Evolutionary conservation across 345 rosid genomes (phyloP).

Genomic region (Syzygium oleosum): DNA sequence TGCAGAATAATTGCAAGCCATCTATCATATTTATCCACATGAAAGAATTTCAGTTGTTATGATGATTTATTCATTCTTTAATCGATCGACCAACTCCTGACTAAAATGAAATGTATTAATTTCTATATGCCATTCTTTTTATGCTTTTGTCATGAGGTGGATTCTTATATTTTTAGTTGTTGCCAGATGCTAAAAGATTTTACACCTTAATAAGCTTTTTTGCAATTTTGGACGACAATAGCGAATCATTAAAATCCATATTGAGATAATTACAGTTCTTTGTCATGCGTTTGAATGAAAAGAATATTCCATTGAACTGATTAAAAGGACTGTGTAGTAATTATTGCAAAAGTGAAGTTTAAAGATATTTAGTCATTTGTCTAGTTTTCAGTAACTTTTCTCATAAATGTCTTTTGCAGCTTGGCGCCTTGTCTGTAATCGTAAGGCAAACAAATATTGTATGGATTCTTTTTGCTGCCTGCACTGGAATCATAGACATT

Average conservation of each 20-base stretch:
- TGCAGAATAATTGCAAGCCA: background rate
- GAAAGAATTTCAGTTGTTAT: background rate
- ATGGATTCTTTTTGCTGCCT: slow-evolving; percentile 88
- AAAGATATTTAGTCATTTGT: background rate
- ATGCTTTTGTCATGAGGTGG: background rate
- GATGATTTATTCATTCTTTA: background rate
- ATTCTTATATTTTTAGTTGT: background rate
- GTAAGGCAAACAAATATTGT: slow-evolving; percentile 79
- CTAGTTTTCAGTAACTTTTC: background rate
- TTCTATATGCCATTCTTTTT: background rate
- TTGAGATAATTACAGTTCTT: background rate
- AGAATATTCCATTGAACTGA: background rate
- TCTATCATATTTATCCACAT: background rate
- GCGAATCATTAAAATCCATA: background rate
- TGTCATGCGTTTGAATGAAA: background rate
- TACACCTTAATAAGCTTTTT: background rate
- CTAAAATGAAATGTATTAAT: background rate
- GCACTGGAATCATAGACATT: slow-evolving; percentile 58
- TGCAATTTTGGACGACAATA: background rate
- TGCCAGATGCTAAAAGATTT: background rate
- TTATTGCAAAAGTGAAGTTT: background rate
- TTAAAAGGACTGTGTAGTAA: background rate
- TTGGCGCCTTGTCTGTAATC: slow-evolving; percentile 60
- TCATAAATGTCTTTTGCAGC: slow-evolving; percentile 32
- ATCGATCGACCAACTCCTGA: background rate